A percentile compares a stretch with the other conserved stretches of the same genome.
Conservation (phyloP, 352 stramenopile species). For the Phytopythium montanum region DNA sequence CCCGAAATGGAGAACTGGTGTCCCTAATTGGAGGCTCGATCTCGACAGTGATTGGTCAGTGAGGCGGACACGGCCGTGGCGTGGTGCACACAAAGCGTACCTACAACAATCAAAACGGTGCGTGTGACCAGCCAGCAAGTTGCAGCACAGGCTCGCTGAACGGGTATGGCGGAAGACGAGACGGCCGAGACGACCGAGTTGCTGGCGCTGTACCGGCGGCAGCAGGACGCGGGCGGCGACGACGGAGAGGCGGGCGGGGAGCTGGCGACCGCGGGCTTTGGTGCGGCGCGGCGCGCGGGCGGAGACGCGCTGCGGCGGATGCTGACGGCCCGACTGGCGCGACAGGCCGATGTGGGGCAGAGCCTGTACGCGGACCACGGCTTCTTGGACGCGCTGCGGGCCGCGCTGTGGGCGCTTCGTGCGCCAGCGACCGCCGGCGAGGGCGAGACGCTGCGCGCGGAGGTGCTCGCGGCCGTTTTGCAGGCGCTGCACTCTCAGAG, state of each 20-base stretch:
- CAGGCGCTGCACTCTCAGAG: constrained; percentile 28
- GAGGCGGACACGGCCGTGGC: no score
- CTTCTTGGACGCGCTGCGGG: constrained; percentile 29
- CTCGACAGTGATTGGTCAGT: no score
- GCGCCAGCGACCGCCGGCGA: constrained; percentile 10
- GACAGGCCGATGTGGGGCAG: constrained; percentile 18
- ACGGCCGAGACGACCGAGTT: constrained; percentile 10
- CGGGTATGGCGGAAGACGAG: not conserved
- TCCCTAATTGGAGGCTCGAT: no score
- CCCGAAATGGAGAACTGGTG: no score
- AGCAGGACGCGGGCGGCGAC: constrained; percentile 3
- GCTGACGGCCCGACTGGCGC: constrained; percentile 18
- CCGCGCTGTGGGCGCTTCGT: constrained; percentile 33
- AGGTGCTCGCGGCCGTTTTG: constrained; percentile 19
- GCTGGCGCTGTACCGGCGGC: constrained; percentile 20
- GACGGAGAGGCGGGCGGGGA: not conserved
- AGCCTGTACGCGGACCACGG: constrained; percentile 26
- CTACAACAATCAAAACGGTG: no score
- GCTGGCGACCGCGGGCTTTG: constrained; percentile 9
- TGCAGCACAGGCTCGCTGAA: not conserved
- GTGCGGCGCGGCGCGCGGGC: constrained; percentile 12
- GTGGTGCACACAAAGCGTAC: no score
- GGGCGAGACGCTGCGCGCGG: constrained; percentile 19
- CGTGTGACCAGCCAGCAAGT: not conserved
- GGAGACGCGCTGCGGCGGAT: constrained; percentile 19